These are phyloP conservation scores for Rossbeevera mucosa DNA, from an alignment of 768 basidiomycete species.

Conservation along the genomic window DNA sequence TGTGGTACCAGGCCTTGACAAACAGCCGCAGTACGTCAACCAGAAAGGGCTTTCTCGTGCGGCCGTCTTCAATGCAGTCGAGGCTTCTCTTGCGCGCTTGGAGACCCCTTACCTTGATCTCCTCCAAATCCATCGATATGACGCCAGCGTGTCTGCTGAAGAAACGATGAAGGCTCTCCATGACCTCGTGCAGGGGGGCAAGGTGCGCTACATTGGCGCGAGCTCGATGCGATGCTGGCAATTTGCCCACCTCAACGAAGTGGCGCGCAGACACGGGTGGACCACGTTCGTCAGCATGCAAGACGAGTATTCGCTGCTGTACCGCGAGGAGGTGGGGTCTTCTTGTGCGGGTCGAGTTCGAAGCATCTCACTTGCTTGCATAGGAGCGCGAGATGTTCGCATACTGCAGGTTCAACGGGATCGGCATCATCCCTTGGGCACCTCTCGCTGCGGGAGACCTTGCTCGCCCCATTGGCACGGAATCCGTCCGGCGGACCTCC, in stretches of 20 bases:
- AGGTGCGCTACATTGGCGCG: conserved; percentile 47
- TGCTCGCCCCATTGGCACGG: conserved; percentile 32
- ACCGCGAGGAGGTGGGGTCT: conserved; percentile 45
- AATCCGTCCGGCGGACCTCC: conserved; percentile 20
- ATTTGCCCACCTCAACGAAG: conserved; percentile 39
- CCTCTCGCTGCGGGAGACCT: conserved; percentile 40
- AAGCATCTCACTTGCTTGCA: background rate
- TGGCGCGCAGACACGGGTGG: conserved; percentile 43
- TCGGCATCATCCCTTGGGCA: conserved; percentile 49
- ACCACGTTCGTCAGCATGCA: conserved; percentile 57
- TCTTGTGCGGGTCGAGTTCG: background rate
- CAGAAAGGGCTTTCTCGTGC: conserved; percentile 33
- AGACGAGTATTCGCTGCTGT: conserved; percentile 47
- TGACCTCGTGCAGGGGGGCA: conserved; percentile 46
- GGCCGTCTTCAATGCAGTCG: conserved; percentile 37
- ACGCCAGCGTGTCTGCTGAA: conserved; percentile 32
- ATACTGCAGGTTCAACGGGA: conserved; percentile 44
- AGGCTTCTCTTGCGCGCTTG: conserved; percentile 35
- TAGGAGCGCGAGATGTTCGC: conserved; percentile 44
- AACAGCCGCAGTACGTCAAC: conserved; percentile 24
- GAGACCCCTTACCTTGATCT: conserved; percentile 37
- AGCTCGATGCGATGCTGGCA: conserved; percentile 45
- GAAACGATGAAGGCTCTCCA: conserved; percentile 51
- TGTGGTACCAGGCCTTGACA: background rate
- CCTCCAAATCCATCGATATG: conserved; percentile 45